Conservation (phyloP, 352 stramenopile species). For the Pythium guiyangense region DNA sequence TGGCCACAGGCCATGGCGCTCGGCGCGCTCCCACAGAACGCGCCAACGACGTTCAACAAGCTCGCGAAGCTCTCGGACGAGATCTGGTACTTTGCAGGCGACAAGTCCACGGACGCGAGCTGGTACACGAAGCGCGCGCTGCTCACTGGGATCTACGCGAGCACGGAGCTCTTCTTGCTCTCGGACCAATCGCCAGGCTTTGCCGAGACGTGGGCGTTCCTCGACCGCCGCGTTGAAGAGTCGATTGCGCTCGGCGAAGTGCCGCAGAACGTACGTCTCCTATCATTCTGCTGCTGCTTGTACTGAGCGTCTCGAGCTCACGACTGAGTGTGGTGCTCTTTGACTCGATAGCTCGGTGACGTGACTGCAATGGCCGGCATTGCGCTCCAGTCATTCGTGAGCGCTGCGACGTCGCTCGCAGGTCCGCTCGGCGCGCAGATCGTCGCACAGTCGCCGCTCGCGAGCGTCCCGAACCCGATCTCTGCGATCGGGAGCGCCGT, state of each 20-base stretch:
- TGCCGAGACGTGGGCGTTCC: slow-evolving; percentile 78
- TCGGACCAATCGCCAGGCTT: slow-evolving; percentile 68
- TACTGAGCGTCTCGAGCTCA: too few species aligned
- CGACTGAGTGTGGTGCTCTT: too few species aligned
- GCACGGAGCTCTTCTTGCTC: slow-evolving; percentile 84
- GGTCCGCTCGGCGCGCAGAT: slow-evolving; percentile 63
- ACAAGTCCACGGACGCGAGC: slow-evolving; percentile 77
- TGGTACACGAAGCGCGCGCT: slow-evolving; percentile 87
- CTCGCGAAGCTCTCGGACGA: slow-evolving; percentile 71
- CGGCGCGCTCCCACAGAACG: slow-evolving; percentile 72
- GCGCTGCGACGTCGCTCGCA: slow-evolving; percentile 71
- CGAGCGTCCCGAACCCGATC: slow-evolving; percentile 74
- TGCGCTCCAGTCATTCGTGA: slow-evolving; percentile 73
- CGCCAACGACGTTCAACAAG: slow-evolving; percentile 62
- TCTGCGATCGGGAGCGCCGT: slow-evolving; percentile 48
- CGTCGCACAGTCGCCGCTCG: slow-evolving; percentile 62
- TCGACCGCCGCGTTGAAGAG: slow-evolving; percentile 80
- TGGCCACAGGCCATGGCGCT: slow-evolving; percentile 82
- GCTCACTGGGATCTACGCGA: slow-evolving; percentile 74
- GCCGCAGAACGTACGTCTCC: slow-evolving; percentile 75
- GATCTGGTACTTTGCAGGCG: slow-evolving; percentile 86
- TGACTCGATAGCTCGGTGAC: slow-evolving; percentile 46
- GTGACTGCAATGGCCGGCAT: slow-evolving; percentile 75
- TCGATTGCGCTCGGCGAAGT: slow-evolving; percentile 75
- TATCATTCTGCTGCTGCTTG: too few species aligned